Evolutionary conservation across 106 monocot genomes (phyloP).

Genomic region (Dioscorea dumetorum): DNA sequence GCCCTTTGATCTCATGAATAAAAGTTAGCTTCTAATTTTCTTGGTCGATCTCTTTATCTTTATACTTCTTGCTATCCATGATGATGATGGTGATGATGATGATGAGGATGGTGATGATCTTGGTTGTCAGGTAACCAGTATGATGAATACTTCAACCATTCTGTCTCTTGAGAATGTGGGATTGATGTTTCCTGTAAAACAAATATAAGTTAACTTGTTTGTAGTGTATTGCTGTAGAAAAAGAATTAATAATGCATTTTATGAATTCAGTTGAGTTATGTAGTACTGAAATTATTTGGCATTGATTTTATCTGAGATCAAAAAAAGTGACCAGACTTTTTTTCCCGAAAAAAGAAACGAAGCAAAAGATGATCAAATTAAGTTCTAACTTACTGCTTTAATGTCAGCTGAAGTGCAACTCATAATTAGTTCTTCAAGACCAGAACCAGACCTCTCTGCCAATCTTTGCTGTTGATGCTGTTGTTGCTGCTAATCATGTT

Average conservation of each 20-base stretch:
- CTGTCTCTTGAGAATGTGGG: constrained; percentile 62
- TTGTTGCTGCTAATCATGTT: constrained; percentile 4
- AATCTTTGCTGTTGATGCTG: neutral
- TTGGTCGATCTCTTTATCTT: too few species aligned
- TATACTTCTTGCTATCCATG: constrained; percentile 59
- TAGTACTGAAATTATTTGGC: too few species aligned
- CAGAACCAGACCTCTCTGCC: neutral
- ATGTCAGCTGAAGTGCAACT: neutral
- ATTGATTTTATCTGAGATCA: too few species aligned
- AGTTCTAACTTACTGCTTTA: neutral
- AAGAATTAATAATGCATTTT: too few species aligned
- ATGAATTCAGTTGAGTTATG: too few species aligned
- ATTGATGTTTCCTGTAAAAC: constrained; percentile 62
- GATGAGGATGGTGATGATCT: too few species aligned
- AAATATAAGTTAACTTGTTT: too few species aligned
- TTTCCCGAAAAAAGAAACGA: constrained; percentile 7
- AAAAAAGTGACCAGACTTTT: constrained; percentile 42
- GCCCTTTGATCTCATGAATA: neutral
- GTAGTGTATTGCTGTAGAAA: too few species aligned
- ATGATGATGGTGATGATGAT: constrained; percentile 5
- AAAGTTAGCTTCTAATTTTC: too few species aligned
- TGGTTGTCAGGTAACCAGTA: constrained; percentile 87
- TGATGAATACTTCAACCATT: constrained; percentile 77
- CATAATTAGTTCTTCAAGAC: neutral
- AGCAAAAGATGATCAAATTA: neutral